Evolutionary conservation across 2,329 filamentous ascomycete species (phyloP).

Genomic region (Rosellinia necatrix): DNA sequence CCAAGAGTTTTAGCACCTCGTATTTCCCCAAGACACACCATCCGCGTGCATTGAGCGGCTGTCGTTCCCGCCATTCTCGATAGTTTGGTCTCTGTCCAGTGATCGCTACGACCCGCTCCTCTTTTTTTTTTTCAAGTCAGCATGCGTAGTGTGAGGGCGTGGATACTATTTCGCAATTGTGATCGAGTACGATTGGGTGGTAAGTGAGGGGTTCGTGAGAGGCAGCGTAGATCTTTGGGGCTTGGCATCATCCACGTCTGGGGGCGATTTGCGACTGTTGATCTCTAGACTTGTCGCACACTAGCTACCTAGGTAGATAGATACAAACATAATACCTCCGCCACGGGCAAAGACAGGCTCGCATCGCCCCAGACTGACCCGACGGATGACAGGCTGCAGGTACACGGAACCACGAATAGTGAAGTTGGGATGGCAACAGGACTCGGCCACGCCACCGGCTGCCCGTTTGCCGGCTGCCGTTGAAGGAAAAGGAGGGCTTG

Average conservation of each 20-base stretch:
- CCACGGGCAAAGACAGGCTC: too few relatives aligned
- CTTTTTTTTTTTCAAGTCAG: not conserved
- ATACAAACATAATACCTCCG: too few relatives aligned
- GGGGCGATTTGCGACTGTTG: conserved; percentile 22
- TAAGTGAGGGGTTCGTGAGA: conserved; percentile 10
- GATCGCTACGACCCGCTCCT: too few relatives aligned
- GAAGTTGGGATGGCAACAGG: not conserved
- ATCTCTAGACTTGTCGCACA: not conserved
- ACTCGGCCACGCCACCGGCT: not conserved
- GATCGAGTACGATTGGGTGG: not conserved
- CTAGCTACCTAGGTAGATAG: too few relatives aligned
- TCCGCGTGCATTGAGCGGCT: not conserved
- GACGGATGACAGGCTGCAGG: conserved; percentile 12
- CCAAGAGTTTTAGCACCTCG: conserved; percentile 22
- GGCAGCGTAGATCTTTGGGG: conserved; percentile 10
- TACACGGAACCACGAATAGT: not conserved
- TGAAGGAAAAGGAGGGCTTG: too few relatives aligned
- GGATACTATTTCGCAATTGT: not conserved
- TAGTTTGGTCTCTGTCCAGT: too few relatives aligned
- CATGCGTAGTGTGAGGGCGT: not conserved
- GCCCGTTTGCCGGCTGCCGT: not conserved
- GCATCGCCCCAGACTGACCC: not conserved
- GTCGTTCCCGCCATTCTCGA: not conserved
- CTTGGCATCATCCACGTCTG: conserved; percentile 17
- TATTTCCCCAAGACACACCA: conserved; percentile 13